Conservation (phyloP, 2,329 filamentous ascomycete genomes). For the Alternaria sp. region DNA sequence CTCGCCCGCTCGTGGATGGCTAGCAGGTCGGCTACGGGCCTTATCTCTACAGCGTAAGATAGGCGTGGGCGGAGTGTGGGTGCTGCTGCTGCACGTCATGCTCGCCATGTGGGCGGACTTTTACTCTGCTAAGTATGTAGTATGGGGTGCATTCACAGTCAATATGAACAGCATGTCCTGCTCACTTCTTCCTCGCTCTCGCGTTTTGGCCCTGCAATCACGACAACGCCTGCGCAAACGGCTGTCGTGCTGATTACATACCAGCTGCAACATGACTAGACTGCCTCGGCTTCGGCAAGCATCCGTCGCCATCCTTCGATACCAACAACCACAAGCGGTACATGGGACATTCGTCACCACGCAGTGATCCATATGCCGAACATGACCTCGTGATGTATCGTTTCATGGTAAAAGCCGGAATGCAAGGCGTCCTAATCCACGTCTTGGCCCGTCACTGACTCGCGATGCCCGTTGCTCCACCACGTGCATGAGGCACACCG, state of each 20-base stretch:
- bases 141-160: neutral
- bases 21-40: conserved; percentile 18
- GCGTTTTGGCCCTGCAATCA: neutral
- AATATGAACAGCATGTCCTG: neutral
- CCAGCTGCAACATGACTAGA: neutral
- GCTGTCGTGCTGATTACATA: neutral
- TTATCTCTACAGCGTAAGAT: conserved; percentile 28
- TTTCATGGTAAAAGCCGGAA: neutral
- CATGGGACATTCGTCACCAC: neutral
- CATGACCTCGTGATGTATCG: neutral
- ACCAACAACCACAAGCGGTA: conserved; percentile 1
- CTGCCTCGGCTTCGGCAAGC: conserved; percentile 5
- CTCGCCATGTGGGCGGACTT: neutral
- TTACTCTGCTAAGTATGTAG: neutral
- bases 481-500: conserved; percentile 22
- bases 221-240: neutral
- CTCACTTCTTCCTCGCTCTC: neutral
- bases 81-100: conserved; percentile 1
- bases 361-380: neutral
- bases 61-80: conserved; percentile 11
- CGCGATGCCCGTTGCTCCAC: conserved; percentile 10
- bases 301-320: neutral
- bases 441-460: conserved; percentile 13
- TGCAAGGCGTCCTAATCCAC: neutral
- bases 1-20: conserved; percentile 21